Percentiles rank a stretch among this genome's conserved stretches.
Evolutionary conservation across 495 filamentous ascomycete genomes (phyloP).

Genomic region (Penicillium odoratum): DNA sequence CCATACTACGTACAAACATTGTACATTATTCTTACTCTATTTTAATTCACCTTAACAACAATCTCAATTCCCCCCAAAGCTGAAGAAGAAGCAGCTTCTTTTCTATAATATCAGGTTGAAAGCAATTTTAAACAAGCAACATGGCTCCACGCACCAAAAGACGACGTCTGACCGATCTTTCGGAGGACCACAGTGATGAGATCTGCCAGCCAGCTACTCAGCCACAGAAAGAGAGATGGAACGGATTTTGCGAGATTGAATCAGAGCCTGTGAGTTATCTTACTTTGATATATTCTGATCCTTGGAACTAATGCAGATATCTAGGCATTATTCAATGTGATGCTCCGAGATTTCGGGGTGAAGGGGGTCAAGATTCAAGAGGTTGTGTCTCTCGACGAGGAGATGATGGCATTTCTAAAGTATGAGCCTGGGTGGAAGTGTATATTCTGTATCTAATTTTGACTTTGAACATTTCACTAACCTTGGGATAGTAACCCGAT

Average conservation of each 20-base stretch:
- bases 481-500: constrained; percentile 59
- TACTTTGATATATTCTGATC: background rate
- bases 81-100: background rate
- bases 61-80: too few relatives aligned
- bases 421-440: constrained; percentile 22
- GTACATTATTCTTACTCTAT: background rate
- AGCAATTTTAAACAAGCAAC: background rate
- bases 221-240: constrained; percentile 54
- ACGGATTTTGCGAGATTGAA: constrained; percentile 86
- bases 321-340: constrained; percentile 80
- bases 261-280: constrained; percentile 73
- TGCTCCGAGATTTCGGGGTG: constrained; percentile 77
- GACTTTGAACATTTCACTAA: background rate
- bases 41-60: background rate
- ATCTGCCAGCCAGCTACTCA: constrained; percentile 38
- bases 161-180: constrained; percentile 28
- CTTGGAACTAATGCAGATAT: constrained; percentile 5
- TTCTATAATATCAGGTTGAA: background rate
- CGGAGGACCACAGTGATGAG: constrained; percentile 21
- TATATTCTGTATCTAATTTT: background rate
- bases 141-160: constrained; percentile 41
- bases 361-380: constrained; percentile 74
- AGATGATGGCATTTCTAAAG: constrained; percentile 64
- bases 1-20: constrained; percentile 13
- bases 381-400: constrained; percentile 71